Evolutionary conservation across 768 basidiomycete species (phyloP).

Genomic region (Rossbeevera mucosa): DNA sequence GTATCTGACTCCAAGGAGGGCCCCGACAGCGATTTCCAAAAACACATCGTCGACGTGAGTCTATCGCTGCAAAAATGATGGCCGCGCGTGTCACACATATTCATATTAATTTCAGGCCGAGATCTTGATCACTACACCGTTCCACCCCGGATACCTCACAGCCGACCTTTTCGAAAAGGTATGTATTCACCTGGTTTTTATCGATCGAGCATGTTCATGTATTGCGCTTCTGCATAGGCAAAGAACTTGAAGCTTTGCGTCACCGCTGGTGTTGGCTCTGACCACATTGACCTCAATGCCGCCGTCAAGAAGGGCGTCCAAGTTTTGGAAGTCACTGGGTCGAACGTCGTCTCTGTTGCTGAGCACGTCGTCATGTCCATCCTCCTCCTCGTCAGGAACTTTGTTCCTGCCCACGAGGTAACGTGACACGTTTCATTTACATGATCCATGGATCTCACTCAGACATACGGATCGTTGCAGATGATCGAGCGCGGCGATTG

Average conservation of each 20-base stretch:
- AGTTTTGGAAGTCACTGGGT: constrained; percentile 84
- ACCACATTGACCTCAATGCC: constrained; percentile 87
- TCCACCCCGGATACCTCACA: constrained; percentile 84
- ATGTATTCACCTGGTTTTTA: constrained; percentile 6
- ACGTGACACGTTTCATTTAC: constrained; percentile 6
- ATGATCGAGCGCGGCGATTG: constrained; percentile 85
- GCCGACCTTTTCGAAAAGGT: constrained; percentile 67
- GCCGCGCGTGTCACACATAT: constrained; percentile 11
- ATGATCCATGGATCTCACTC: background rate
- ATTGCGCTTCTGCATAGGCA: constrained; percentile 44
- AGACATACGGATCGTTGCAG: constrained; percentile 26
- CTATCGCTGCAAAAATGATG: background rate
- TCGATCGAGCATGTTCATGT: background rate
- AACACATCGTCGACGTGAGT: constrained; percentile 73
- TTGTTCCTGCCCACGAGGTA: constrained; percentile 80
- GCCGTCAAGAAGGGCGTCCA: constrained; percentile 77
- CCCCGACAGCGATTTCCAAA: constrained; percentile 73
- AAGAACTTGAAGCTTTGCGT: constrained; percentile 87
- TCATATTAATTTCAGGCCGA: constrained; percentile 49
- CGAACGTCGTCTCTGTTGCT: constrained; percentile 87
- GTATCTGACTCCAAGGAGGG: constrained; percentile 84
- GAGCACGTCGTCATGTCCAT: constrained; percentile 92
- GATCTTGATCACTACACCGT: constrained; percentile 77
- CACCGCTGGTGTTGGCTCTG: constrained; percentile 88
- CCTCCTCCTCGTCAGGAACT: constrained; percentile 87